Evolutionary conservation across 2,329 filamentous ascomycete species (phyloP).

Genomic region (Periconia sp.): DNA sequence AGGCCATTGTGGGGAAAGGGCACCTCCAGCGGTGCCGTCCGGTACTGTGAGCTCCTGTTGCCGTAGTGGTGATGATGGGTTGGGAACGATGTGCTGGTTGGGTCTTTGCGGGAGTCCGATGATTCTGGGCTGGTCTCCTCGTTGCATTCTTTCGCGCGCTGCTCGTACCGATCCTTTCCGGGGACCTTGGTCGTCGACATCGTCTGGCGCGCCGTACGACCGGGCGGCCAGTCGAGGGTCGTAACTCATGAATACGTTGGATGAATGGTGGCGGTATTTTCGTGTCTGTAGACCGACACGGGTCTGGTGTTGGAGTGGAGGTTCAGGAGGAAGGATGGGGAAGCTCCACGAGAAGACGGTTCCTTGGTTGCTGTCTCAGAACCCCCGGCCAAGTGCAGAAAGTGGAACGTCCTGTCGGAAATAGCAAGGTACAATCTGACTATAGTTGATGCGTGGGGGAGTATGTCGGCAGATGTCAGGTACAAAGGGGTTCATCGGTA

Average conservation of each 20-base stretch:
- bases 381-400: conserved; percentile 9
- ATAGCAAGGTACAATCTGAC: conserved; percentile 5
- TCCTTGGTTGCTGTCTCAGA: conserved; percentile 21
- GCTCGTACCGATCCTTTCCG: conserved; percentile 39
- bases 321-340: conserved; percentile 6
- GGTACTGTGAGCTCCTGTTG: conserved; percentile 17
- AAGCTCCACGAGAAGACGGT: conserved; percentile 10
- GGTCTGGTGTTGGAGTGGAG: conserved; percentile 13
- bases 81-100: conserved; percentile 36
- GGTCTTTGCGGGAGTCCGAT: conserved; percentile 39
- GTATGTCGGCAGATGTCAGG: not conserved
- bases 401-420: conserved; percentile 10
- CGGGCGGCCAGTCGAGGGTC: conserved; percentile 35
- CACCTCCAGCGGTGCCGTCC: conserved; percentile 14
- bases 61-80: conserved; percentile 15
- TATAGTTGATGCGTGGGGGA: conserved; percentile 16
- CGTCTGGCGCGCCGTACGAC: conserved; percentile 31
- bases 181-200: conserved; percentile 21
- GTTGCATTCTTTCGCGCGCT: conserved; percentile 37
- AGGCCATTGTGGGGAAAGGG: conserved; percentile 49
- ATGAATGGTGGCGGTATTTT: conserved; percentile 29
- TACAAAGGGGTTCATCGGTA: not conserved
- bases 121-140: conserved; percentile 34
- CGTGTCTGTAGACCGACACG: conserved; percentile 39
- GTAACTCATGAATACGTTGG: conserved; percentile 39